Evolutionary conservation across 2,329 filamentous ascomycete species (phyloP), one percentile per base, ranked within the genome.

Genomic region (Trichoderma sp.): DNA sequence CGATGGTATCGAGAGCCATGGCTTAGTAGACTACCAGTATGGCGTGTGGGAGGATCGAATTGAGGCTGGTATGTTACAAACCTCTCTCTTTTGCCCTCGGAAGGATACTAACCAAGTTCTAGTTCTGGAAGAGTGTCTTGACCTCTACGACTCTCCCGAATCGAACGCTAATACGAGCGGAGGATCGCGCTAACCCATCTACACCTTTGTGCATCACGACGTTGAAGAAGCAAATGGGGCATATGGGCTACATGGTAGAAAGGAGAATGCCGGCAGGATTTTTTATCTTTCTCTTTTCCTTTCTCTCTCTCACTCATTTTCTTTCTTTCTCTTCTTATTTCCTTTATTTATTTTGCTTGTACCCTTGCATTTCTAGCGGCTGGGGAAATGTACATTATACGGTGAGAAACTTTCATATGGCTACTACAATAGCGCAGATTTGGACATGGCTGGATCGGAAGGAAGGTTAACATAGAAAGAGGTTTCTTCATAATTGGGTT

Each of bases 21-120:
- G 96, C n/a, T 83, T 99, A 59, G 93, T 99, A 13, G 96, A 99
- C 81, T 99, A 98, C 78, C 92, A 98, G 76, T 96, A 97, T 82
- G 96, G 96, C 10, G 92, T 98, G 31, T 96, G 93, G 88, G 96
- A 98, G 80, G 94, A 98, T 77, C 89, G 92, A 76, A 97, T 98
- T 74, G 88, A 96, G 74, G 87, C 88, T 70, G 86, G 94, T 97
- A 84, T 81, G 92, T 85, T 21, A 75, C 11, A 61, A 16, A 60
- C 24, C 16, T 13, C 35, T 13, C 2, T 56, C 37, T 35, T 11
- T 35, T 35, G 11, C 4, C 31, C 0, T 53, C 29, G 53, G 16
- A 49, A 47, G 24, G 58, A 4, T 33, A 14, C 40, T 68, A 49
- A 59, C 56, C 37, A 14, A n/a, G 27, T 24, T 62, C 14, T 63